phyloP scores from a whole-genome alignment of 257 asterid species.

The Solanum verrucosum region DNA sequence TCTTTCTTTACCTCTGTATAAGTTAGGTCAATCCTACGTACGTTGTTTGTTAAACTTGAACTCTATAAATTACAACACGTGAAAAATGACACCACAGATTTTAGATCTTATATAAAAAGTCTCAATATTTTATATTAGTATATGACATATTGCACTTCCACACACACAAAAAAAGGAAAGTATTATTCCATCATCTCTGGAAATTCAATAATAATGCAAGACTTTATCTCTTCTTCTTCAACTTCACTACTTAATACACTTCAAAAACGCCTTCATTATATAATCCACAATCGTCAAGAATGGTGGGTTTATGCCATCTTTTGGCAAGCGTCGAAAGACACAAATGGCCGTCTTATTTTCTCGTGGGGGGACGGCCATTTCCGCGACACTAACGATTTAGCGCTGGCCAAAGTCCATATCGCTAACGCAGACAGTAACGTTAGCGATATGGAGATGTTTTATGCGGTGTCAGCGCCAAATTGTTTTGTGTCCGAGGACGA shows the following conservation, averaged over 20 bases:
- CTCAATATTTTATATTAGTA: background rate
- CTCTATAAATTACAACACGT: background rate
- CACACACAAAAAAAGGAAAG: no score
- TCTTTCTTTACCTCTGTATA: background rate
- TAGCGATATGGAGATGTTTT: conserved; percentile 22
- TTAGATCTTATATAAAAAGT: background rate
- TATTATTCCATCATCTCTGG: background rate
- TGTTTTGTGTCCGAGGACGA: conserved; percentile 6
- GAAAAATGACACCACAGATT: background rate
- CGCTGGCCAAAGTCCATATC: background rate
- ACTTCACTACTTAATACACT: conserved; percentile 1
- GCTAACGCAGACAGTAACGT: background rate
- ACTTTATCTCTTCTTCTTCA: background rate
- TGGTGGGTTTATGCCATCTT: conserved; percentile 34
- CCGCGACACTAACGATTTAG: background rate
- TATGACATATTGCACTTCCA: background rate
- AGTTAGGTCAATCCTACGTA: background rate
- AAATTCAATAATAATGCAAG: conserved; percentile 11
- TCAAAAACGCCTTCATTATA: conserved; percentile 16
- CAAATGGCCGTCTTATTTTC: conserved; percentile 5
- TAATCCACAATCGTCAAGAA: conserved; percentile 15
- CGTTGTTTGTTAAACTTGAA: background rate
- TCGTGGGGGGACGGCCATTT: conserved; percentile 35
- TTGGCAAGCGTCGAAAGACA: conserved; percentile 20
- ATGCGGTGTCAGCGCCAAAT: conserved; percentile 10